Evolutionary conservation across 345 rosid species (phyloP).

Genomic region (Rhizophora mangle): DNA sequence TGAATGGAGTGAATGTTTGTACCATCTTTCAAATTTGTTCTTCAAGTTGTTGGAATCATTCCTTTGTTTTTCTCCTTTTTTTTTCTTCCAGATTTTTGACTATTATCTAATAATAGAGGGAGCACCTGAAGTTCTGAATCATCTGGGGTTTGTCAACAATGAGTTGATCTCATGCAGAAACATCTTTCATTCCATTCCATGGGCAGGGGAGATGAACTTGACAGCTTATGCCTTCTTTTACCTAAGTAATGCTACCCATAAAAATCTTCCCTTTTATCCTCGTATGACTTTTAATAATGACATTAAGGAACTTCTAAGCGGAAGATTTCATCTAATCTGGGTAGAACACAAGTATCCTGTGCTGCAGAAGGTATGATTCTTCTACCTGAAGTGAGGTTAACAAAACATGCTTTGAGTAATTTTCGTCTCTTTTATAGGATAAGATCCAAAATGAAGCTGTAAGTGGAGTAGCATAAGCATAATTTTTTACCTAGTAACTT

Average conservation of each 20-base stretch:
- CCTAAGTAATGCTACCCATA: slow-evolving; percentile 33
- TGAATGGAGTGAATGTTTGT: slow-evolving; percentile 6
- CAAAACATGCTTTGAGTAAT: slow-evolving; percentile 2
- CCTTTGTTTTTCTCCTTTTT: not conserved
- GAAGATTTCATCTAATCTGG: slow-evolving; percentile 54
- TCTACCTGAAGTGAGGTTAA: slow-evolving; percentile 1
- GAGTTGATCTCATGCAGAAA: slow-evolving; percentile 46
- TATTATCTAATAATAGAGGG: slow-evolving; percentile 57
- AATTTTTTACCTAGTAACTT: not conserved
- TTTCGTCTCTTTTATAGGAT: not conserved
- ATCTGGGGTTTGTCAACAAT: slow-evolving; percentile 21
- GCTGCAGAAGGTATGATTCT: slow-evolving; percentile 42
- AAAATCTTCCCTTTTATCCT: slow-evolving; percentile 37
- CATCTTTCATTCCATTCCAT: slow-evolving; percentile 38
- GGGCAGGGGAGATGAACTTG: slow-evolving; percentile 33
- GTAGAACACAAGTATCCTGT: slow-evolving; percentile 65
- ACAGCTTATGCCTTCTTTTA: slow-evolving; percentile 40
- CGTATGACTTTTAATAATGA: slow-evolving; percentile 32
- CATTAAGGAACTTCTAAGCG: slow-evolving; percentile 40
- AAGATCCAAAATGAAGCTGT: not conserved
- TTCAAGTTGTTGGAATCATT: slow-evolving; percentile 9
- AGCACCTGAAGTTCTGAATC: slow-evolving; percentile 36
- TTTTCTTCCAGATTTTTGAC: slow-evolving; percentile 55
- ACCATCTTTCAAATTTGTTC: not conserved
- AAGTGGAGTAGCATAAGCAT: not conserved